Evolutionary conservation across 129 eudicot species (phyloP), one percentile per base, ranked within the genome.

Genomic region (Sambucus nigra): DNA sequence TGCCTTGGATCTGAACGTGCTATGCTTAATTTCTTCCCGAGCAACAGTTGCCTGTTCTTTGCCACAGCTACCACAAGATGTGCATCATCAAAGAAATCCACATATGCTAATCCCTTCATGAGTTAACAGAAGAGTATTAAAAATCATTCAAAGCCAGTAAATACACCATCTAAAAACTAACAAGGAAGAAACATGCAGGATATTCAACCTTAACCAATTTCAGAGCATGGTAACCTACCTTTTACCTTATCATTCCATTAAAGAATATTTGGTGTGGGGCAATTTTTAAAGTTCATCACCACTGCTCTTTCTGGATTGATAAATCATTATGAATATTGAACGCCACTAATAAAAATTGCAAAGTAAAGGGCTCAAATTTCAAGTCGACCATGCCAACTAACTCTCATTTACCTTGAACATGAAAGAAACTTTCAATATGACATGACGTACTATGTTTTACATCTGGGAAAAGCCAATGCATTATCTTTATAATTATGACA

Each of bases 61-160:
- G 75, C 81, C 59, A 91, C 45, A 32, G 98, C 98, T 13, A 83
- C 81, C 64, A 67, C 77, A 41, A 85, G 95, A 78, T 85, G 89
- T 38, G 72, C 76, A 47, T 91, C 89, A 55, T 79, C 86, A 18
- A 70, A 73, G 63, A 91, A 91, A 61, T 91, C 98, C 69, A 85
- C 84, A 63, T 91, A 91, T 21, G 98, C 98, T 67, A 91, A 69
- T 60, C 98, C 98, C 95, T 91, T 45, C 42, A 50, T 23, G 59
- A 25, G 7, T 8, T 4, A 28, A 48, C 28, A 2, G 18, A 38
- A 16, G 17, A 7, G 7, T 42, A 42, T 16, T 58, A 58, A 16
- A 33, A 41, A 57, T 24, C 22, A 41, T 40, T 17, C 12, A 39
- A 35, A 35, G 42, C 13, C 42, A 15, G 8, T 8, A 35, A n/a